These are phyloP conservation scores for Claviceps purpurea DNA, from an alignment of 2,329 filamentous ascomycete genomes.

Conservation along the genomic window DNA sequence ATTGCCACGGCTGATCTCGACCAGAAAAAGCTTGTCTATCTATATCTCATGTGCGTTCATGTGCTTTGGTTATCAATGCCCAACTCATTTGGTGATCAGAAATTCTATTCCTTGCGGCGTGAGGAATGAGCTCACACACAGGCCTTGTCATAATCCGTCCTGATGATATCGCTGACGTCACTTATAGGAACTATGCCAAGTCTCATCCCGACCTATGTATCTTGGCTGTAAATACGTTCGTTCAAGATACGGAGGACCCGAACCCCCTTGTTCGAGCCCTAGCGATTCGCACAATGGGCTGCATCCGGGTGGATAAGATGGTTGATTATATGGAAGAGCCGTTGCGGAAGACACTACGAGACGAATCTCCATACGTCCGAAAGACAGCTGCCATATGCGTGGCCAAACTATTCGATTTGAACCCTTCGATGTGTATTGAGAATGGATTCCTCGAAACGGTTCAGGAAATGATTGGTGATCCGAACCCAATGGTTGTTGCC, in stretches of 20 bases:
- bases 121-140: not conserved
- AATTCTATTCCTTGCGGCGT: not conserved
- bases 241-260: slow-evolving; percentile 96
- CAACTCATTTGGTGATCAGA: not conserved
- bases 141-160: not conserved
- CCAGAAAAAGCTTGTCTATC: slow-evolving; percentile 98
- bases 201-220: slow-evolving; percentile 97
- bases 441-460: slow-evolving; percentile 90
- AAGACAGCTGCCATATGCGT: slow-evolving; percentile 98
- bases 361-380: slow-evolving; percentile 95
- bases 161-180: slow-evolving; percentile 1
- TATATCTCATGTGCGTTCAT: slow-evolving; percentile 71
- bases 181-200: slow-evolving; percentile 88
- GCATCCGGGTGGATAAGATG: slow-evolving; percentile 98
- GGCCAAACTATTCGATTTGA: slow-evolving; percentile 93
- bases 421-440: slow-evolving; percentile 82
- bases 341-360: slow-evolving; percentile 83
- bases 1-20: slow-evolving; percentile 90
- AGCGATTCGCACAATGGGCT: slow-evolving; percentile 96
- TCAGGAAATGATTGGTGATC: slow-evolving; percentile 92
- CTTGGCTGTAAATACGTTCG: slow-evolving; percentile 96
- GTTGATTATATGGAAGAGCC: slow-evolving; percentile 99
- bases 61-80: not conserved
- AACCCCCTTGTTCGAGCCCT: slow-evolving; percentile 91
- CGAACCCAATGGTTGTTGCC: slow-evolving; percentile 97